These are phyloP conservation scores for Saturnispora besseyi DNA, from an alignment of 805 yeast genomes.

Conservation along the genomic window DNA sequence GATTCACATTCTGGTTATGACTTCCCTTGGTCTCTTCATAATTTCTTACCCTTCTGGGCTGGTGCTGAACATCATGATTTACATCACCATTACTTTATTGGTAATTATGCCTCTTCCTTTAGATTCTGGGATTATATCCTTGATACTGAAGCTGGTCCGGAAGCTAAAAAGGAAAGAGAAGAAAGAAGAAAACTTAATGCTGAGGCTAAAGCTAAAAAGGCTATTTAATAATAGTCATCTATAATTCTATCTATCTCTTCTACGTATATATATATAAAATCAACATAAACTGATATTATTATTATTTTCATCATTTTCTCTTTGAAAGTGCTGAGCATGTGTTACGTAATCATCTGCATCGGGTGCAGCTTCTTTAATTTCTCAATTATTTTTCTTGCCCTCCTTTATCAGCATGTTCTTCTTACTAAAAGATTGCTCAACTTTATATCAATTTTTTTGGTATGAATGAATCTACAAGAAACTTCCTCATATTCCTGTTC, in stretches of 20 bases:
- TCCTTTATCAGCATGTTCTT: too few species aligned
- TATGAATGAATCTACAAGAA: slow-evolving; percentile 22
- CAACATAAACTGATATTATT: background rate
- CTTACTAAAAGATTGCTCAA: background rate
- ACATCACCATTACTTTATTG: slow-evolving; percentile 53
- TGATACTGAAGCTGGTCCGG: slow-evolving; percentile 49
- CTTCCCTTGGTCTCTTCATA: slow-evolving; percentile 51
- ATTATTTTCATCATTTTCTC: too few species aligned
- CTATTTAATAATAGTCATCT: background rate
- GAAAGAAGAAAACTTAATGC: slow-evolving; percentile 33
- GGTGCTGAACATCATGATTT: slow-evolving; percentile 57
- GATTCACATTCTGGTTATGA: slow-evolving; percentile 57
- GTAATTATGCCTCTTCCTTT: slow-evolving; percentile 49
- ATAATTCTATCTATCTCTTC: background rate
- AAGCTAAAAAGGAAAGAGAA: slow-evolving; percentile 41
- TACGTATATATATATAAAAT: background rate
- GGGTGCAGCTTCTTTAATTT: too few species aligned
- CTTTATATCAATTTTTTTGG: background rate
- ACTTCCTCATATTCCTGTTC: slow-evolving; percentile 30
- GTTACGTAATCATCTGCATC: too few species aligned
- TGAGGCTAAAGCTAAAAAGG: slow-evolving; percentile 25
- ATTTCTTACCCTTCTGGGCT: slow-evolving; percentile 55
- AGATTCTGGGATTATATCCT: slow-evolving; percentile 49
- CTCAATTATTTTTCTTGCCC: too few species aligned
- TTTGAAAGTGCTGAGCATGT: too few species aligned